phyloP scores from a whole-genome alignment of 2,329 filamentous ascomycete genomes.

The Nothopassalora personata region DNA sequence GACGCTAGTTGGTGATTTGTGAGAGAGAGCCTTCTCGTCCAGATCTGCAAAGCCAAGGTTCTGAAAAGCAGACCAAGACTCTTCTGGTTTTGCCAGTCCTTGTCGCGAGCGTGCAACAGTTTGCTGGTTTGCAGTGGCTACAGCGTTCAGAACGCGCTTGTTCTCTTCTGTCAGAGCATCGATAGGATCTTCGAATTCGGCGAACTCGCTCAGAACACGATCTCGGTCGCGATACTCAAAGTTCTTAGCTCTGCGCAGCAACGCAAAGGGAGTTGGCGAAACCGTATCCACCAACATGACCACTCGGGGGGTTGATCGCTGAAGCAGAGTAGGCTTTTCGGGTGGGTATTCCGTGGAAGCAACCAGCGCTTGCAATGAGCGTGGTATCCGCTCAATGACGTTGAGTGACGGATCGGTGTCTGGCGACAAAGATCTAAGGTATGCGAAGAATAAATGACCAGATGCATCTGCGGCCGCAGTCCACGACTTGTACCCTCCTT shows the following conservation, averaged over 20 bases:
- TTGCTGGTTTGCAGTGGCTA: constrained; percentile 84
- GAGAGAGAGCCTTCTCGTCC: constrained; percentile 37
- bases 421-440: constrained; percentile 84
- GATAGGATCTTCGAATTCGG: constrained; percentile 83
- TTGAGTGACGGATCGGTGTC: constrained; percentile 62
- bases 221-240: constrained; percentile 94
- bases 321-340: constrained; percentile 67
- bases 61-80: constrained; percentile 94
- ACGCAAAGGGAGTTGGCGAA: constrained; percentile 86
- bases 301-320: constrained; percentile 77
- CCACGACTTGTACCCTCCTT: constrained; percentile 90
- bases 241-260: constrained; percentile 84
- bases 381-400: constrained; percentile 79
- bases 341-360: constrained; percentile 94
- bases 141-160: constrained; percentile 78
- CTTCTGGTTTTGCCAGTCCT: constrained; percentile 58
- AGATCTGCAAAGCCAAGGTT: constrained; percentile 84
- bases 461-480: constrained; percentile 86
- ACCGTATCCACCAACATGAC: constrained; percentile 96
- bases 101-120: constrained; percentile 46
- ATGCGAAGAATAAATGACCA: constrained; percentile 96
- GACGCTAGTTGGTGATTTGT: constrained; percentile 15
- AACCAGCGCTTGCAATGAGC: constrained; percentile 83
- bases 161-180: constrained; percentile 89
- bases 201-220: constrained; percentile 74